phyloP scores from a whole-genome alignment of 805 yeast species.

The Cyberlindnera samutprakarnensis region DNA sequence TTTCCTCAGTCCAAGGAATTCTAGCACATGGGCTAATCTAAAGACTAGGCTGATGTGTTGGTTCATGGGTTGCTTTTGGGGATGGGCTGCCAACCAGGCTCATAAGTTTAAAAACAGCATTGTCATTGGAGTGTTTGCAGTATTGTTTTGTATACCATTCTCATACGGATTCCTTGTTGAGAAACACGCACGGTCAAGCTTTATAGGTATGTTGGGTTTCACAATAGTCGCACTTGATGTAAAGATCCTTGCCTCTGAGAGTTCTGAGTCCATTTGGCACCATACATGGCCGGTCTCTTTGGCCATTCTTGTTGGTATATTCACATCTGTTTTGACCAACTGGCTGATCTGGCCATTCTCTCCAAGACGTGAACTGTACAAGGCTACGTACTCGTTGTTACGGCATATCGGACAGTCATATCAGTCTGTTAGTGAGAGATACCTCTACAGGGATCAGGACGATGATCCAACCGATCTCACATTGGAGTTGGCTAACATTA shows the following conservation, averaged over 20 bases:
- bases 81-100: conserved; percentile 37
- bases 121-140: conserved; percentile 34
- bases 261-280: conserved; percentile 24
- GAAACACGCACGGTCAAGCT: conserved; percentile 36
- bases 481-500: conserved; percentile 33
- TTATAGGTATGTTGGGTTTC: conserved; percentile 33
- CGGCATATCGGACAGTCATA: conserved; percentile 38
- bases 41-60: conserved; percentile 27
- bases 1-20: conserved; percentile 33
- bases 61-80: conserved; percentile 38
- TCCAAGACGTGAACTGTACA: conserved; percentile 34
- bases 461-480: conserved; percentile 41
- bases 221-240: conserved; percentile 31
- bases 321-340: conserved; percentile 29
- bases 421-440: conserved; percentile 40
- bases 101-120: conserved; percentile 27
- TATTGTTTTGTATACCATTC: conserved; percentile 26
- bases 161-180: conserved; percentile 28
- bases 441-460: conserved; percentile 37
- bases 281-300: conserved; percentile 33
- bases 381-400: conserved; percentile 31
- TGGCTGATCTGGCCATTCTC: conserved; percentile 44
- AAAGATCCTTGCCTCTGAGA: conserved; percentile 1
- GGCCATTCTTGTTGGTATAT: conserved; percentile 31
- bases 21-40: conserved; percentile 29